Evolutionary conservation across 2,329 filamentous ascomycete species (phyloP).

Genomic region (Ceratocystis ficicola): DNA sequence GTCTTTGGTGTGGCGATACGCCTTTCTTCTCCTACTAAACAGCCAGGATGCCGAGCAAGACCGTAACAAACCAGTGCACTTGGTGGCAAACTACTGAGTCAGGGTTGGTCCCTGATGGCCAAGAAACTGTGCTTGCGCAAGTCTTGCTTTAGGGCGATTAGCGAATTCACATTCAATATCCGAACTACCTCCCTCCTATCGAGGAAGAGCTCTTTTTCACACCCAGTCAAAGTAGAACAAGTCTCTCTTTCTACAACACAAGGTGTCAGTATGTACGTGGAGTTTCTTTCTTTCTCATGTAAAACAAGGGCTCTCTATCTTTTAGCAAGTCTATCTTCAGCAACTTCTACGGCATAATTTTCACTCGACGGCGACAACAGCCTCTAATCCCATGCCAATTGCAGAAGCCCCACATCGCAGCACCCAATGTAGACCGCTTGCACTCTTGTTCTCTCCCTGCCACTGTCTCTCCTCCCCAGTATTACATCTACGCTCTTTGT

Average conservation of each 20-base stretch:
- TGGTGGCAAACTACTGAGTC: not conserved
- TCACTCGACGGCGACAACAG: not conserved
- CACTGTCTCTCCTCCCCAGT: not conserved
- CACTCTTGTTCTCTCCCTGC: not conserved
- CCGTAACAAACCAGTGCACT: not conserved
- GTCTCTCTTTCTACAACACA: not conserved
- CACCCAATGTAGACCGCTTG: not conserved
- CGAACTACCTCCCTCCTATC: not conserved
- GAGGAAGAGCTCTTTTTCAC: not conserved
- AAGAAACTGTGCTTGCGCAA: not conserved
- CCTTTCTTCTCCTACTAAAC: not conserved
- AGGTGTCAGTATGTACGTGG: too few species aligned
- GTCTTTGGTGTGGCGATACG: not conserved
- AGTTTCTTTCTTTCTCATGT: too few species aligned
- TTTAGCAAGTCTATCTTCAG: not conserved
- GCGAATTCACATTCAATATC: not conserved
- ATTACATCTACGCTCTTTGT: not conserved
- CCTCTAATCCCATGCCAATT: not conserved
- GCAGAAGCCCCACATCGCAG: not conserved
- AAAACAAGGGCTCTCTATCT: not conserved
- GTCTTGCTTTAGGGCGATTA: not conserved
- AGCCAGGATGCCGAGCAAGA: not conserved
- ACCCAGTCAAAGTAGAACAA: too few species aligned
- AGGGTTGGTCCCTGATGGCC: conserved; percentile 2
- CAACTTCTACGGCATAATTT: not conserved